A percentile compares a stretch with the other conserved stretches of the same genome.
These are phyloP conservation scores for Cocos nucifera DNA, from an alignment of 176 grass and related monocot species.

Conservation along the genomic window DNA sequence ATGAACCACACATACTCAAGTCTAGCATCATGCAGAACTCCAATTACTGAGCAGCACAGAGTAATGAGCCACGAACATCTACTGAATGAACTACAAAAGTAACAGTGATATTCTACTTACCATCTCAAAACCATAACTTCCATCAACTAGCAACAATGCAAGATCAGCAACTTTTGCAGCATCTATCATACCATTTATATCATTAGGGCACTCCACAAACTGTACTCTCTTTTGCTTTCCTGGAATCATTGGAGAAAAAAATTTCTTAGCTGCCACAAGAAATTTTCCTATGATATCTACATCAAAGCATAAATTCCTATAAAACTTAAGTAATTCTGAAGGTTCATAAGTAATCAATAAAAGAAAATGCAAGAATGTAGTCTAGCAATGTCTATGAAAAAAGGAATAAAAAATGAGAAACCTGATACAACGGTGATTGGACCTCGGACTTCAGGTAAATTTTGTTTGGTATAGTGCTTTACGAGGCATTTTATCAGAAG, in stretches of 20 bases:
- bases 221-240: slow-evolving; percentile 89
- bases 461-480: slow-evolving; percentile 93
- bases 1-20: too few relatives aligned
- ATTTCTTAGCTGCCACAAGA: too few relatives aligned
- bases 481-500: slow-evolving; percentile 89
- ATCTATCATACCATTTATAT: slow-evolving; percentile 98
- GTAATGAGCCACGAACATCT: neutral
- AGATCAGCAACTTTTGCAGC: slow-evolving; percentile 99
- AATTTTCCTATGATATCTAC: too few relatives aligned
- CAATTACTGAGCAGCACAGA: too few relatives aligned
- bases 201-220: slow-evolving; percentile 93
- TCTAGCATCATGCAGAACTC: too few relatives aligned
- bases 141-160: slow-evolving; percentile 82
- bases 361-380: neutral
- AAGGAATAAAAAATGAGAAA: slow-evolving; percentile 8
- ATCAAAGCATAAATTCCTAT: too few relatives aligned
- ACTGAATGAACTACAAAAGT: slow-evolving; percentile 13
- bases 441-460: slow-evolving; percentile 71
- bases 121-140: slow-evolving; percentile 99
- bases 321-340: too few relatives aligned
- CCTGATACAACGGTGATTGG: slow-evolving; percentile 97
- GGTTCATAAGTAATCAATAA: neutral
- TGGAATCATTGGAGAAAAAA: slow-evolving; percentile 24
- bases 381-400: too few relatives aligned
- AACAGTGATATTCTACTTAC: slow-evolving; percentile 26